Evolutionary conservation across 805 yeast species (phyloP).

Genomic region (Tetrapisispora nanseiensis): DNA sequence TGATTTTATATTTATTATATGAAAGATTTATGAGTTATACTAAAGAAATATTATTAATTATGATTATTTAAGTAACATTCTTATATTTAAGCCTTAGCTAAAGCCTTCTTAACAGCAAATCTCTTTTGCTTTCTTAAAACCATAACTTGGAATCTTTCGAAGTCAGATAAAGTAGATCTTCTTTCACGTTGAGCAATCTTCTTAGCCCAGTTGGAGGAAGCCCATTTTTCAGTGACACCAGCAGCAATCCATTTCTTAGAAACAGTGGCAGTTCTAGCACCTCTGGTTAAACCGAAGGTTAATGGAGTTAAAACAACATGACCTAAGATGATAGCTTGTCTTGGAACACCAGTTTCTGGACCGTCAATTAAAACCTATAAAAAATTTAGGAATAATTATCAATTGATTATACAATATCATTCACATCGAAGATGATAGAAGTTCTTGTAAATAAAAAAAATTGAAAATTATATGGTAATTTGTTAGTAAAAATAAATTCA

Average conservation of each 20-base stretch:
- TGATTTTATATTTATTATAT: conserved; percentile 4
- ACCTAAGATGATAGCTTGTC: conserved; percentile 85
- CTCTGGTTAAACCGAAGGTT: conserved; percentile 88
- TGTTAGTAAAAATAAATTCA: no score
- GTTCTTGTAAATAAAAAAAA: no score
- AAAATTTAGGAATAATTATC: no score
- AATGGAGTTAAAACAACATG: conserved; percentile 89
- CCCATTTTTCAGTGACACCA: conserved; percentile 84
- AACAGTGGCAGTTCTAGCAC: conserved; percentile 78
- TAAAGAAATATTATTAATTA: conserved; percentile 1
- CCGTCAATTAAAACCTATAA: conserved; percentile 86
- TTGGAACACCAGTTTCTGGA: conserved; percentile 77
- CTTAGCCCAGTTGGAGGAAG: conserved; percentile 93
- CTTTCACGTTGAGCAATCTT: conserved; percentile 91
- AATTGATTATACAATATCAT: no score
- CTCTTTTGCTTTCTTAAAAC: conserved; percentile 97
- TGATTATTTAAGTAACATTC: conserved; percentile 1
- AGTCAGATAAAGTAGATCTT: conserved; percentile 89
- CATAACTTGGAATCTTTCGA: conserved; percentile 98
- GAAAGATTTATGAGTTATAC: conserved; percentile 2
- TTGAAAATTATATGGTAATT: no score
- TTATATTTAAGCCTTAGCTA: conserved; percentile 79
- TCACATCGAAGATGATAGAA: no score
- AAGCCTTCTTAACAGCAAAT: conserved; percentile 89
- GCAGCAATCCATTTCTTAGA: conserved; percentile 90